Evolutionary conservation across 371 early-diverging fungal genomes (phyloP), one percentile per base, ranked within the genome.

Genomic region (Mucor indicus): DNA sequence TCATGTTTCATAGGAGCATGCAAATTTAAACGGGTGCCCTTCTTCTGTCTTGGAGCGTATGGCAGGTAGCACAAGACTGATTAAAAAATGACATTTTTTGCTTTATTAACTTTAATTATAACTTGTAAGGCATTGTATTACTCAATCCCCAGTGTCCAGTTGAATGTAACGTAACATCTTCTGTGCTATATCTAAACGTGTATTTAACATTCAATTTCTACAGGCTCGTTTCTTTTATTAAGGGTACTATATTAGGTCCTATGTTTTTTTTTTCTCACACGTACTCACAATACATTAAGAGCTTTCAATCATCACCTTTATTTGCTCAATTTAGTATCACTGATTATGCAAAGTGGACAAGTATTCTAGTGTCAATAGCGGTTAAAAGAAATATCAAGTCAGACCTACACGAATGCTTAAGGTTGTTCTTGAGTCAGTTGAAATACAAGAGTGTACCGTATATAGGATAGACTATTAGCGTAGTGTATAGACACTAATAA

Each of bases 261-360:
- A 43, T 16, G n/a, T 29, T 41, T 22, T 25, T 7, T 15, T 22
- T 13, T 41, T 10, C 0, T 27, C 43, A 29, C 13, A 39, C 10
- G 21, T 21, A 39, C 19, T 17, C 13, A 38, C 36, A 35, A 16
- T 23, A 13, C 12, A 40, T 16, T 13, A 41, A 15, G 19, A 22
- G 5, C 4, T 44, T 55, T 11, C 56, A 55, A 11, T 7, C 10
- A 24, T 39, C 46, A 29, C 15, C 32, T 17, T 32, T 36, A 19
- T 29, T 55, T 10, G 2, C 25, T 23, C 21, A 43, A 22, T 22
- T 13, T 19, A 38, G 22, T 19, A 44, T 49, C 21, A n/a, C 32
- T 12, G 29, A 44, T 3, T 50, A 55, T 44, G 50, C 56, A 37
- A 55, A 50, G 45, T 55, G 56, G 56, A 49, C 44, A 6, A 39